Base-by-base conservation (phyloP, 2,329 filamentous ascomycete species). In the Graphium sp. region DNA sequence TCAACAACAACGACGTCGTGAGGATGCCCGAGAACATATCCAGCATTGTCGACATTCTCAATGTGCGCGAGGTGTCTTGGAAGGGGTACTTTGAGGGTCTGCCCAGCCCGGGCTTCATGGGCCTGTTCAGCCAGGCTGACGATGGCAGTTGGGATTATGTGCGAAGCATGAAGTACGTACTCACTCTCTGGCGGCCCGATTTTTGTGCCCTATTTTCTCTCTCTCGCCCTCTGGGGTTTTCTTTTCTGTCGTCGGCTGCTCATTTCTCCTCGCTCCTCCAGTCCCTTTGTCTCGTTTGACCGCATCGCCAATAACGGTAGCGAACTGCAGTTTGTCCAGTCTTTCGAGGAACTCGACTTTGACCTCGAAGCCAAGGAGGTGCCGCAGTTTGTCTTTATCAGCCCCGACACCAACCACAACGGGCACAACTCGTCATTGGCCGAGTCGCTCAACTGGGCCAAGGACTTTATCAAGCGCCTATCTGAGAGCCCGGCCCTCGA, bases 361-460 rank as follows among this genome's bases (percentile, higher is more conserved):
- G 73, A 77, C 37, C 48, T 78, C 15, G 49, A 55, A 16, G 55
- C 55, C 24, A 51, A 68, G 35, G 48, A 50, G 7, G 56, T 80
- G 8, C 74, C 74, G 3, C 74, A 80, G 45, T 78, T 71, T 51
- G 59, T 64, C 22, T 69, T 72, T 46, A 62, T 74, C 46, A 63
- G 63, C 0, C 71, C 69, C 0, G 64, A 74, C 45, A 71, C 74
- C 67, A 60, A 69, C 26, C 66, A 69, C 35, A 70, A 78, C 40
- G 76, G 72, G 10, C 75, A 81, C 39, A 52, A 72, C 39, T 60
- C 59, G 3, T 56, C 55, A 4, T 53, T 71, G 7, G 55, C 55
- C n/a, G 55, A 51, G 26, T 60, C 64, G 3, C 57, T 61, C 2
- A 44, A 50, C 4, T 72, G 66, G 66, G 55, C 56, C 13, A 52